These are phyloP conservation scores for Arachnomyces sp. DNA, from an alignment of 2,329 filamentous ascomycete species.

Conservation along the genomic window DNA sequence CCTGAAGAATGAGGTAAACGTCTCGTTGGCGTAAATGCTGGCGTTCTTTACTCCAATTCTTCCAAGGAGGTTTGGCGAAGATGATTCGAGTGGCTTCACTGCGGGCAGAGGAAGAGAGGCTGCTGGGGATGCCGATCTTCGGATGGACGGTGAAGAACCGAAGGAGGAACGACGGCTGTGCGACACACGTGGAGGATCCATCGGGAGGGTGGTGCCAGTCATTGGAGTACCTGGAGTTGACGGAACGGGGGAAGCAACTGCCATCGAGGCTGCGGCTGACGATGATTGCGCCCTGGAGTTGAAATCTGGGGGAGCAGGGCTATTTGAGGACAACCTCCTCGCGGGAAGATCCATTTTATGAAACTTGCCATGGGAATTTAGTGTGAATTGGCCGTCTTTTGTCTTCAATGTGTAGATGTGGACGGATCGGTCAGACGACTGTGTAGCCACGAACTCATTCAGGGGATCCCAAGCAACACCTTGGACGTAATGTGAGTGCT, in stretches of 20 bases:
- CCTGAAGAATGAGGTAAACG: conserved; percentile 92
- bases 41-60: conserved; percentile 65
- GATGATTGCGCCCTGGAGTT: conserved; percentile 22
- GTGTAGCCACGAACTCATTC: conserved; percentile 96
- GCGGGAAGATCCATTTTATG: conserved; percentile 90
- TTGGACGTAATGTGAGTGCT: conserved; percentile 97
- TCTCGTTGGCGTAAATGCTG: conserved; percentile 92
- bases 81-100: conserved; percentile 87
- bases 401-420: conserved; percentile 95
- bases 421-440: conserved; percentile 94
- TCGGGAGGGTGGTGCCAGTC: conserved; percentile 68
- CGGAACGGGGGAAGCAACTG: conserved; percentile 71
- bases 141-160: conserved; percentile 59
- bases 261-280: conserved; percentile 33
- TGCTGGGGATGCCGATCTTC: conserved; percentile 84
- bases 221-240: conserved; percentile 92
- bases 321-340: conserved; percentile 80
- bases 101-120: conserved; percentile 79
- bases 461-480: conserved; percentile 97
- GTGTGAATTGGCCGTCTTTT: conserved; percentile 89
- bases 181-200: conserved; percentile 91
- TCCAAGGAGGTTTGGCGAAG: conserved; percentile 60
- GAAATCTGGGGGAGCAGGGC: conserved; percentile 82
- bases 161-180: conserved; percentile 95
- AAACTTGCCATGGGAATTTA: conserved; percentile 69